Percentiles rank a stretch among this genome's conserved stretches.
Conservation (phyloP, 169 alveolate species). For the Plasmodium coatneyi region DNA sequence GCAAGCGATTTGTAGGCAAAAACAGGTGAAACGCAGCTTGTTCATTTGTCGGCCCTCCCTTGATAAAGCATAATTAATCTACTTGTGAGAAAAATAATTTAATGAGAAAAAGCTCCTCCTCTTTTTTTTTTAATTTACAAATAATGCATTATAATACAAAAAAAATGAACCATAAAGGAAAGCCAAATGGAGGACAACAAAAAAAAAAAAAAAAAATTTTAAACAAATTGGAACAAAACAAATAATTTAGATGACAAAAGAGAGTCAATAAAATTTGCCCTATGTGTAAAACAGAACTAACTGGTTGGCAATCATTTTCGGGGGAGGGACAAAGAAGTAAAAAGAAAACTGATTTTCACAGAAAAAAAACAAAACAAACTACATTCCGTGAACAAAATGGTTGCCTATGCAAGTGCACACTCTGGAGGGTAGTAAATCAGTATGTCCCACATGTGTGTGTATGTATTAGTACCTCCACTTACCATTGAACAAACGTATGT, state of each 20-base stretch:
- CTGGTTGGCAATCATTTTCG: not conserved
- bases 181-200: not conserved
- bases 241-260: slow-evolving; percentile 30
- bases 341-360: slow-evolving; percentile 3
- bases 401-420: not conserved
- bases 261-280: slow-evolving; percentile 40
- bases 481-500: not conserved
- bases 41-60: not conserved
- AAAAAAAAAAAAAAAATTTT: not conserved
- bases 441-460: not conserved
- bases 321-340: not conserved
- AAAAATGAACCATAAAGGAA: not conserved
- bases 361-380: slow-evolving; percentile 28
- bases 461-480: not conserved
- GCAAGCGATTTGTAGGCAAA: not conserved
- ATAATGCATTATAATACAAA: not conserved
- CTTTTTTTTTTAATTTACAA: not conserved
- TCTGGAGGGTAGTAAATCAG: not conserved
- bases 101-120: not conserved
- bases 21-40: not conserved
- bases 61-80: not conserved
- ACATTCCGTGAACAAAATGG: not conserved
- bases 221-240: slow-evolving; percentile 12
- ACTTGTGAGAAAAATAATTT: not conserved
- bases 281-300: slow-evolving; percentile 2